A percentile compares a stretch with the other conserved stretches of the same genome.
phyloP scores from a whole-genome alignment of 1,139 yeast genomes.

The Keqinozyma sinolaborantium region DNA sequence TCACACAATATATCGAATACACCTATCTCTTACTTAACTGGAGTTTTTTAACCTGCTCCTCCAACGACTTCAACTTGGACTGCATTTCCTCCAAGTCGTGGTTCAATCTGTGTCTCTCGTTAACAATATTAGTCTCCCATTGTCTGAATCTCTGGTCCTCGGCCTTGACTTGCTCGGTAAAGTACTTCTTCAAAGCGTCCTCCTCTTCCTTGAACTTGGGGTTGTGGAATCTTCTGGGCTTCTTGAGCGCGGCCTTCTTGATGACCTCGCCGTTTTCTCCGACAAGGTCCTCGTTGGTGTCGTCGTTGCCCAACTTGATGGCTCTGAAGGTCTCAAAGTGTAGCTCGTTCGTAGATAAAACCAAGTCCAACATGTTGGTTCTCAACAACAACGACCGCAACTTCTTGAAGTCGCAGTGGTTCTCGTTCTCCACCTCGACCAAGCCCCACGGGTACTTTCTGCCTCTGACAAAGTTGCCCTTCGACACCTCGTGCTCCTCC shows the following conservation, averaged over 20 bases:
- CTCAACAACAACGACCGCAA: slow-evolving; percentile 84
- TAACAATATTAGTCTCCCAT: slow-evolving; percentile 96
- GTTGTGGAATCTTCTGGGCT: slow-evolving; percentile 62
- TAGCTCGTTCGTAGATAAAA: slow-evolving; percentile 82
- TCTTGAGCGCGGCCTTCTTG: slow-evolving; percentile 32
- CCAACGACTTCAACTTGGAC: slow-evolving; percentile 62
- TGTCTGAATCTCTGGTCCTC: slow-evolving; percentile 97
- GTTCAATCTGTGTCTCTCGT: slow-evolving; percentile 90
- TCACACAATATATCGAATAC: background rate
- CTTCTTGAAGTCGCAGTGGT: slow-evolving; percentile 93
- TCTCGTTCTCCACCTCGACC: slow-evolving; percentile 94
- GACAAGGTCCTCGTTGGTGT: slow-evolving; percentile 33
- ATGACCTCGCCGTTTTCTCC: slow-evolving; percentile 33
- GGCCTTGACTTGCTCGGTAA: slow-evolving; percentile 96
- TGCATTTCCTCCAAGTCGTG: slow-evolving; percentile 92
- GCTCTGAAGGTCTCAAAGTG: slow-evolving; percentile 91
- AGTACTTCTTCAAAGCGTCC: slow-evolving; percentile 86
- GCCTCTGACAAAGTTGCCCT: slow-evolving; percentile 79
- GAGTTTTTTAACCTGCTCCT: slow-evolving; percentile 67
- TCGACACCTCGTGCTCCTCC: slow-evolving; percentile 72
- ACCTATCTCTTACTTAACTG: slow-evolving; percentile 46
- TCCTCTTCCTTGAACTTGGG: slow-evolving; percentile 97
- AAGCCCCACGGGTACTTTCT: slow-evolving; percentile 98
- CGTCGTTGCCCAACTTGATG: slow-evolving; percentile 67
- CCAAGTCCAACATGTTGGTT: slow-evolving; percentile 89